Evolutionary conservation across 1,139 yeast species (phyloP).

Genomic region (Saccharomyces hybrid): DNA sequence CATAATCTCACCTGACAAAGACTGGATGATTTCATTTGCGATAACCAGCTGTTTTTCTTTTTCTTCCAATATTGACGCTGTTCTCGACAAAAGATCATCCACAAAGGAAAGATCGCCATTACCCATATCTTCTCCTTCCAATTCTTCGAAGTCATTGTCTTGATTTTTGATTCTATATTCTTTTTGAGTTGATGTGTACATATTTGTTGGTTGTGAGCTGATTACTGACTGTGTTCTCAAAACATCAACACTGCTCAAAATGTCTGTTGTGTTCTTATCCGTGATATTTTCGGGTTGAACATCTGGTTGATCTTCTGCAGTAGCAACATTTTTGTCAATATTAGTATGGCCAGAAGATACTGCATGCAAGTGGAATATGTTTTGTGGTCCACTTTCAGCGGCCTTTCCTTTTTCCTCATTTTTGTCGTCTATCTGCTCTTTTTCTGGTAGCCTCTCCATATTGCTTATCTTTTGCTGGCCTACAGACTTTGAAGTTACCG

Average conservation of each 20-base stretch:
- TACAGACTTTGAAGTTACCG: too few relatives aligned
- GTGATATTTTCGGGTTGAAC: not conserved
- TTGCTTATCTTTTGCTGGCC: too few relatives aligned
- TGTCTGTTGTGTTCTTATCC: not conserved
- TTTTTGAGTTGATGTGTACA: not conserved
- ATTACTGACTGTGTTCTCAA: not conserved
- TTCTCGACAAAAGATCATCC: slow-evolving; percentile 5
- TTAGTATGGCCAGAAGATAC: not conserved
- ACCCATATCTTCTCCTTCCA: not conserved
- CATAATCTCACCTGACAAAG: slow-evolving; percentile 16
- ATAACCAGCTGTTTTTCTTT: slow-evolving; percentile 9
- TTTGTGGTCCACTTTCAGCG: too few relatives aligned
- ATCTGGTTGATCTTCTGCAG: not conserved
- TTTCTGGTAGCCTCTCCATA: too few relatives aligned
- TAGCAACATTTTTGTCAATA: not conserved
- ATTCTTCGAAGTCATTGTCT: not conserved
- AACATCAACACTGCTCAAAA: not conserved
- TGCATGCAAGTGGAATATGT: not conserved
- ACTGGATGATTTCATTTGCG: slow-evolving; percentile 7
- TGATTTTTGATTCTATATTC: not conserved
- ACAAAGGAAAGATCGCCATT: not conserved
- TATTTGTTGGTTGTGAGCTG: not conserved
- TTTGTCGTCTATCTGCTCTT: too few relatives aligned
- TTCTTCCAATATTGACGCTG: slow-evolving; percentile 8
- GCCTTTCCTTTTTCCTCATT: too few relatives aligned